phyloP scores from a whole-genome alignment of 257 asterid species.

The Mentha longifolia region DNA sequence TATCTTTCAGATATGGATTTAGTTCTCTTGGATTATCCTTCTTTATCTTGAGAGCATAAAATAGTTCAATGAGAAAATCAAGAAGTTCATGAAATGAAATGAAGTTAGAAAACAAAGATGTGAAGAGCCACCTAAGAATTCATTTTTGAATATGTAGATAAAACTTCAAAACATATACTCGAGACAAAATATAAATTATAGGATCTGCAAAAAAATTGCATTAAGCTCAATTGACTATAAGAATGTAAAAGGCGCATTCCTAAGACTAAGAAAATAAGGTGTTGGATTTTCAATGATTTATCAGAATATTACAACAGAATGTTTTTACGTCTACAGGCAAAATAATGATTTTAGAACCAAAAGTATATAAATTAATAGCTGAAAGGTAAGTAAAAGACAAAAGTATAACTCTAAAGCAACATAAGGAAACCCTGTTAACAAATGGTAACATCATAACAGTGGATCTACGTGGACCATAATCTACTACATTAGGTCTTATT shows the following conservation, averaged over 20 bases:
- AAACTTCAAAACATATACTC: constrained; percentile 4
- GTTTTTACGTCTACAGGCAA: neutral
- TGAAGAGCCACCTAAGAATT: constrained; percentile 10
- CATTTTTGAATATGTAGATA: neutral
- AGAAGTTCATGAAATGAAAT: constrained; percentile 22
- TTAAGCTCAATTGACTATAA: constrained; percentile 6
- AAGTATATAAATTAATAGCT: neutral
- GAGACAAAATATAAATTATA: constrained; percentile 15
- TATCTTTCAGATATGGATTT: constrained; percentile 76
- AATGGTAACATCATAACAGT: neutral
- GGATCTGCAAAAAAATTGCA: constrained; percentile 5
- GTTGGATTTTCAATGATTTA: constrained; percentile 17
- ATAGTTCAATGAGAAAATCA: constrained; percentile 9
- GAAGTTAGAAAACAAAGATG: constrained; percentile 18
- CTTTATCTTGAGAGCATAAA: constrained; percentile 47
- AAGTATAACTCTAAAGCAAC: neutral
- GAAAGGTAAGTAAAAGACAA: neutral
- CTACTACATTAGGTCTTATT: neutral
- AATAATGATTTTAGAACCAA: neutral
- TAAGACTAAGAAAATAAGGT: neutral
- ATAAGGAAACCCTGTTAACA: neutral
- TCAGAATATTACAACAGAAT: neutral
- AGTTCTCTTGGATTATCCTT: constrained; percentile 78
- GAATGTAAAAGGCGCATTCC: constrained; percentile 14
- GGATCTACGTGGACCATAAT: neutral